A percentile compares a stretch with the other conserved stretches of the same genome.
phyloP scores from a whole-genome alignment of 192 early-diverging fungal species.

The Podila minutissima region DNA sequence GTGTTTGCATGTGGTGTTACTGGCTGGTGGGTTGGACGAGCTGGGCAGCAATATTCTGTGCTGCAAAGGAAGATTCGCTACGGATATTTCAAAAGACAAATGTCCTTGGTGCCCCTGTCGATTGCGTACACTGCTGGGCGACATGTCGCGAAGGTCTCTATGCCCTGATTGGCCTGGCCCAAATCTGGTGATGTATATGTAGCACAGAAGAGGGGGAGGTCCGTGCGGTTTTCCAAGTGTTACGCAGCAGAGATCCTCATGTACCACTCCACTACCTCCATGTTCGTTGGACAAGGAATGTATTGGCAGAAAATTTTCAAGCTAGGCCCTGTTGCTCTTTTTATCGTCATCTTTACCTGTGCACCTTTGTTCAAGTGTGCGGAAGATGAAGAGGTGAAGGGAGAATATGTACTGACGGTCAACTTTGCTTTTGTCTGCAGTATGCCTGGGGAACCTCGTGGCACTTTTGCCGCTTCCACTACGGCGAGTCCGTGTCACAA shows the following conservation, averaged over 20 bases:
- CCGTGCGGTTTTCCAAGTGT: not conserved
- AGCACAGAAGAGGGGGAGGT: not conserved
- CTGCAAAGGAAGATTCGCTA: not conserved
- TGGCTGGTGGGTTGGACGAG: not conserved
- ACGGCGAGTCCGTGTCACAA: conserved; percentile 76
- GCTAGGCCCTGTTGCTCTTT: too few species aligned
- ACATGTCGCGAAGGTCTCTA: not conserved
- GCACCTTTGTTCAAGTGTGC: not conserved
- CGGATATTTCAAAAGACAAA: not conserved
- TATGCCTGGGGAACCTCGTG: conserved; percentile 84
- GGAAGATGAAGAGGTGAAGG: not conserved
- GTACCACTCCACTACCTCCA: not conserved
- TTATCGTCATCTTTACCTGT: too few species aligned
- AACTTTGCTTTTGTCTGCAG: conserved; percentile 3
- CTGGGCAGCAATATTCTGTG: not conserved
- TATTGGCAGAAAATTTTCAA: too few species aligned
- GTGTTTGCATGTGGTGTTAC: conserved; percentile 1
- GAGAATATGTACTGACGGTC: conserved; percentile 3
- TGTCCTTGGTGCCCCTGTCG: not conserved
- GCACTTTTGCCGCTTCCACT: conserved; percentile 86
- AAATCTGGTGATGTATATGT: conserved; percentile 1
- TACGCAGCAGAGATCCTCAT: not conserved
- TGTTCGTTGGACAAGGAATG: not conserved
- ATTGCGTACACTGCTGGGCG: not conserved
- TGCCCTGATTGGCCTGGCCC: conserved; percentile 6